A percentile compares a stretch with the other conserved stretches of the same genome.
Conservation (phyloP, 176 grass and related monocot genomes). For the Eleusine coracana region DNA sequence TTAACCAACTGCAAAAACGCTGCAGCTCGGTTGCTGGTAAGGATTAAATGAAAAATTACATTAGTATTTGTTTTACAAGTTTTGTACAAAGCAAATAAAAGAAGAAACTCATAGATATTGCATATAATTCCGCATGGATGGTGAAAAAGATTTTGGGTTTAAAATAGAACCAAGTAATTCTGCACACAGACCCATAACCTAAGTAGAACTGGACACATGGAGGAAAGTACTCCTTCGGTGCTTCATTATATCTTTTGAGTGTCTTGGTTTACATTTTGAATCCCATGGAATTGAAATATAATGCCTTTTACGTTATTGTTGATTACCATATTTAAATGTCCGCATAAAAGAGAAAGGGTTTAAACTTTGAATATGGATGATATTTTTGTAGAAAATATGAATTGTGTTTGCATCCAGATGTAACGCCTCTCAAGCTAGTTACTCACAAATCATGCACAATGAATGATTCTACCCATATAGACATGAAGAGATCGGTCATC, state of each 20-base stretch:
- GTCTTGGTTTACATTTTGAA: background rate
- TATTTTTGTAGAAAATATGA: background rate
- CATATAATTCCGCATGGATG: background rate
- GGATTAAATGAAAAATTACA: constrained; percentile 31
- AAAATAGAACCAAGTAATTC: background rate
- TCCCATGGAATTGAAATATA: background rate
- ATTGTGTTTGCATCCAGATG: constrained; percentile 16
- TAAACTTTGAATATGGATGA: background rate
- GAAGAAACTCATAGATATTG: background rate
- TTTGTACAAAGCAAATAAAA: background rate
- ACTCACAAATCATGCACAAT: background rate
- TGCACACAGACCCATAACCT: background rate
- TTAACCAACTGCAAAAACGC: constrained; percentile 94
- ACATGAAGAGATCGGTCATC: background rate
- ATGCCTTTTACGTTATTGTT: background rate
- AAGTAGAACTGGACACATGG: background rate
- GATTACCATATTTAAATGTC: background rate
- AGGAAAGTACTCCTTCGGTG: background rate
- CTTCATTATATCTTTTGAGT: background rate
- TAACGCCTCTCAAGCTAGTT: background rate
- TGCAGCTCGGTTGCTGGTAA: constrained; percentile 82
- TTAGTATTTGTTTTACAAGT: constrained; percentile 19
- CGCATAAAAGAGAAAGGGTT: background rate
- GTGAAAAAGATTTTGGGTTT: background rate
- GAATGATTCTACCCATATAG: background rate